Evolutionary conservation across 768 basidiomycete genomes (phyloP), one percentile per base, ranked within the genome.

Genomic region (Mycena belliarum): DNA sequence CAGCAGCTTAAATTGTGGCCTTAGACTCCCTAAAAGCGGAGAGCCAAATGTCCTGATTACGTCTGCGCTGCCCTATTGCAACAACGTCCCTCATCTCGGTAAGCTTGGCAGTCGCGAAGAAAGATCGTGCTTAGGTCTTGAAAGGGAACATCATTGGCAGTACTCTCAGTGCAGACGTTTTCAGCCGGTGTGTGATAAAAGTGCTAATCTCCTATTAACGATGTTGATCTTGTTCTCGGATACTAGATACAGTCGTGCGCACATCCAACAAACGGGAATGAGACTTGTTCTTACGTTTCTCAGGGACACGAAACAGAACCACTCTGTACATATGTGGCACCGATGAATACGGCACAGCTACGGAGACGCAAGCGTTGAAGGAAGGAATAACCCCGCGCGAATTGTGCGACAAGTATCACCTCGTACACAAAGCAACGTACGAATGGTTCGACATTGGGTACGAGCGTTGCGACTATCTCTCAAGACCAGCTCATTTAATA

Each of bases 271-370:
- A 9, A 2, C 11, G 20, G n/a, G 14, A n/a, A 23, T 2, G 8
- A 3, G 16, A 21, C 25, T 69, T 23, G 29, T 29, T 10, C 32
- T 56, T 48, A 29, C 29, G 49, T 21, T 45, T 15, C 56, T 14
- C 42, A 82, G 80, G 86, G 32, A 89, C 93, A 28, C 79, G 89
- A 66, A 97, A 98, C 78, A 80, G 89, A 65, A 86, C 88, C 42
- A 96, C 94, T 0, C 79, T 98, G 29, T 99, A 96, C 70, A 82
- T 99, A 54, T 99, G 97, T 72, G 97, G 97, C 25, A 98, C 97
- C 5, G 97, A 99, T 69, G 97, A 99, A 73, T 99, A 99, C 67
- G 97, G 97, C n/a, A 99, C 97, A 8, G 96, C 97, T 0, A 97
- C 97, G 0, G 97, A 99, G 78, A 98, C 95, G 3, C 95, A 97